Conservation (phyloP, 2,329 filamentous ascomycete species). For the Stylonectria norvegica region DNA sequence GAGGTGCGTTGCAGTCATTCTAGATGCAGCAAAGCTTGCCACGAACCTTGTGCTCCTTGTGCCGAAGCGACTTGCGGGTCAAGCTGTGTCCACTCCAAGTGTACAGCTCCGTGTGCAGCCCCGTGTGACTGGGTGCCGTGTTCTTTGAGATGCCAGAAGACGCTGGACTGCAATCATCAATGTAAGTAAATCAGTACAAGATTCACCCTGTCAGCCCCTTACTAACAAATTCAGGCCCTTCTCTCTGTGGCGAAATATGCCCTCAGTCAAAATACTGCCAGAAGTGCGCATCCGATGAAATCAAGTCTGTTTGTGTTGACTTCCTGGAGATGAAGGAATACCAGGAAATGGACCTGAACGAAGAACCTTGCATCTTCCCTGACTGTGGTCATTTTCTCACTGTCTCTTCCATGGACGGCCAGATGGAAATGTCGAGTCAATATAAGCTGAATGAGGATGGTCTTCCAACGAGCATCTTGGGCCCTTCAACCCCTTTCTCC, state of each 20-base stretch:
- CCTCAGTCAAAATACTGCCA: conserved; percentile 54
- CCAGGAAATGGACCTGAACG: conserved; percentile 53
- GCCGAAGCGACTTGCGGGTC: conserved; percentile 52
- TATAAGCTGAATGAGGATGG: conserved; percentile 43
- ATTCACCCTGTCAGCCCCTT: neutral
- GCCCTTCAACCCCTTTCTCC: conserved; percentile 46
- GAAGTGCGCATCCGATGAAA: conserved; percentile 43
- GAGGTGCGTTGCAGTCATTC: conserved; percentile 56
- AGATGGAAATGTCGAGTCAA: conserved; percentile 51
- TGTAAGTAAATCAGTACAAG: conserved; percentile 35
- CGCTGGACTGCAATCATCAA: conserved; percentile 56
- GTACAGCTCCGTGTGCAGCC: conserved; percentile 58
- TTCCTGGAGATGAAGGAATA: conserved; percentile 54
- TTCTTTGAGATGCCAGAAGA: conserved; percentile 52
- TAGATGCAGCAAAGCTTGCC: conserved; percentile 52
- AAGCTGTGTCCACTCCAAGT: conserved; percentile 50
- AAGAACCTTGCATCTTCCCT: conserved; percentile 60
- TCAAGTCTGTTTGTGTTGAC: conserved; percentile 52
- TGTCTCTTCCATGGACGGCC: conserved; percentile 56
- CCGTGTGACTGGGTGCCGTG: conserved; percentile 68
- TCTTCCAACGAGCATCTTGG: conserved; percentile 32
- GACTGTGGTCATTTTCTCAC: conserved; percentile 63
- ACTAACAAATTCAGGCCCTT: conserved; percentile 38
- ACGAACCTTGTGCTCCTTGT: conserved; percentile 60
- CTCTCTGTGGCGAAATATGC: conserved; percentile 62